Conservation (phyloP, 2,329 filamentous ascomycete species). For the Penicillium palitans region DNA sequence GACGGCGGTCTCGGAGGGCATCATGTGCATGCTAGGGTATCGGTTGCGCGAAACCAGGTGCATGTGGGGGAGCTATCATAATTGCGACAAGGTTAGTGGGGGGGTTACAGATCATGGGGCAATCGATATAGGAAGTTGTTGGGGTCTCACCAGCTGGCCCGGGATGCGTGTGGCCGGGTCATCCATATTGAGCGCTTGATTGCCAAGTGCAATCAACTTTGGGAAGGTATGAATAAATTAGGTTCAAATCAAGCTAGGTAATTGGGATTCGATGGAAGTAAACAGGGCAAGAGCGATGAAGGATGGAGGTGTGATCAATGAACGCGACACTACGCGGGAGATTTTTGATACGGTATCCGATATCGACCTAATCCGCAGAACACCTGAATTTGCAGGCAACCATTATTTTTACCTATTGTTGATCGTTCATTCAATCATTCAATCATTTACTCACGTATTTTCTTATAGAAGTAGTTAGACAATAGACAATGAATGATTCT, state of each 20-base stretch:
- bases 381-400: slow-evolving; percentile 26
- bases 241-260: slow-evolving; percentile 2
- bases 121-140: slow-evolving; percentile 3
- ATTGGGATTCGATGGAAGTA: slow-evolving; percentile 17
- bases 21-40: slow-evolving; percentile 70
- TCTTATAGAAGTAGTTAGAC: too few species aligned
- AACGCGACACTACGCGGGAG: slow-evolving; percentile 37
- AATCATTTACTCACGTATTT: not conserved
- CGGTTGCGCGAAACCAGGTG: slow-evolving; percentile 83
- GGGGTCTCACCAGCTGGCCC: slow-evolving; percentile 45
- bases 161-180: slow-evolving; percentile 50
- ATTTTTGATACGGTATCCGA: slow-evolving; percentile 32
- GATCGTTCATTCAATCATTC: not conserved
- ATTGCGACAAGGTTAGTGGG: slow-evolving; percentile 16
- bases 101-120: slow-evolving; percentile 1
- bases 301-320: slow-evolving; percentile 1
- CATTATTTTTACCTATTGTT: not conserved
- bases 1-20: slow-evolving; percentile 75
- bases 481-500: too few species aligned
- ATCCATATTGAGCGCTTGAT: slow-evolving; percentile 41
- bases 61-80: slow-evolving; percentile 73
- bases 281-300: not conserved
- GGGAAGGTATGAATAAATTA: not conserved
- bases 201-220: slow-evolving; percentile 9
- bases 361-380: slow-evolving; percentile 17